Percentiles rank a stretch among this genome's conserved stretches.
These are phyloP conservation scores for Clarireedia monteithiana DNA, from an alignment of 2,329 filamentous ascomycete genomes.

Conservation along the genomic window DNA sequence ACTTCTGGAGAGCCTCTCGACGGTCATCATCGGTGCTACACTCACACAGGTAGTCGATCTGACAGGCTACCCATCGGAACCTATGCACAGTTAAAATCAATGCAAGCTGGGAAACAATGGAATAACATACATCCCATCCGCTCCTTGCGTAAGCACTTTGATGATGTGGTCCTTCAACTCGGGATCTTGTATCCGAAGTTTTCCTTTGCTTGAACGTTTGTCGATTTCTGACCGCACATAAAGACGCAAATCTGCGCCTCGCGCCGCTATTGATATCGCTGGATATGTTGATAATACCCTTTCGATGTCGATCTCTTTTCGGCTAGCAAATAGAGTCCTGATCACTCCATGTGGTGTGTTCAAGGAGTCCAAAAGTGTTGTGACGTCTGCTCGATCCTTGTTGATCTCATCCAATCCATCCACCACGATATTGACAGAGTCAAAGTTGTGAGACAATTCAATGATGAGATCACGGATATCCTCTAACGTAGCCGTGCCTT, in stretches of 20 bases:
- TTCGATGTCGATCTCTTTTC: conserved; percentile 12
- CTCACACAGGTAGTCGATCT: conserved; percentile 15
- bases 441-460: conserved; percentile 10
- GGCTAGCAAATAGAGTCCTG: conserved; percentile 13
- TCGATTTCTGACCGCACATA: conserved; percentile 16
- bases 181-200: conserved; percentile 8
- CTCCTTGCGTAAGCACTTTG: conserved; percentile 8
- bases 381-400: conserved; percentile 7
- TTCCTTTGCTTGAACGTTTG: conserved; percentile 4
- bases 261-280: conserved; percentile 13
- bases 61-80: conserved; percentile 16
- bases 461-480: conserved; percentile 5
- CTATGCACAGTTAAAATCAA: conserved; percentile 10
- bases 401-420: conserved; percentile 27
- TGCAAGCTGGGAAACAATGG: neutral
- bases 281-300: neutral
- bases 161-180: conserved; percentile 12
- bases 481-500: neutral
- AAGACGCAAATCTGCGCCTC: conserved; percentile 12
- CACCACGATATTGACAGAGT: conserved; percentile 19
- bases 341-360: conserved; percentile 8
- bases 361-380: conserved; percentile 5
- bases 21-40: conserved; percentile 19
- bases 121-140: conserved; percentile 16
- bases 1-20: conserved; percentile 9